Conservation (phyloP, 2,329 filamentous ascomycete genomes). For the Calonectria fujianensis region DNA sequence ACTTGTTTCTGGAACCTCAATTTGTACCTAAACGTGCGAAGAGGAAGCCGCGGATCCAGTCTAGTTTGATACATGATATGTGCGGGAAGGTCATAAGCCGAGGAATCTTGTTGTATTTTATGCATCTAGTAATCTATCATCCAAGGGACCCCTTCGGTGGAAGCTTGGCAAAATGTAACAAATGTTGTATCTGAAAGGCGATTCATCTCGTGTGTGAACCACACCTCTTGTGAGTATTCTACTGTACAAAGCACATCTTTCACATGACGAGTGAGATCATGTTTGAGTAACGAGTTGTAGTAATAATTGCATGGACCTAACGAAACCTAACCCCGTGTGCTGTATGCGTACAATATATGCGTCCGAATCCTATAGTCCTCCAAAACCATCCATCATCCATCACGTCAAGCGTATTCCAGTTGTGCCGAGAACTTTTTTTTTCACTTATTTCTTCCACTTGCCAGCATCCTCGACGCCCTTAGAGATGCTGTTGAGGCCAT, state of each 20-base stretch:
- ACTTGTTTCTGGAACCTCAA: background rate
- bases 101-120: background rate
- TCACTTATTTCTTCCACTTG: conserved; percentile 69
- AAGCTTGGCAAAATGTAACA: background rate
- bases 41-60: conserved; percentile 5
- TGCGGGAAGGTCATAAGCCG: background rate
- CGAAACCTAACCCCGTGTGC: background rate
- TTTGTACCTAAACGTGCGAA: conserved; percentile 25
- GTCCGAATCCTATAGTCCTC: background rate
- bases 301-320: background rate
- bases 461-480: conserved; percentile 76
- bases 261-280: background rate
- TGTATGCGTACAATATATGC: background rate
- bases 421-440: conserved; percentile 8
- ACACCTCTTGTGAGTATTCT: background rate
- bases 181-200: background rate
- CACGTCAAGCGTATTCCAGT: background rate
- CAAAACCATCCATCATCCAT: background rate
- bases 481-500: conserved; percentile 68
- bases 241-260: background rate
- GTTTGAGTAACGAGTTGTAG: background rate
- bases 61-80: conserved; percentile 17
- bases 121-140: conserved; percentile 5
- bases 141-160: too few relatives aligned
- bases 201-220: background rate